A percentile compares a stretch with the other conserved stretches of the same genome.
phyloP scores from a whole-genome alignment of 2,329 filamentous ascomycete genomes.

The Trichoderma atroviride region DNA sequence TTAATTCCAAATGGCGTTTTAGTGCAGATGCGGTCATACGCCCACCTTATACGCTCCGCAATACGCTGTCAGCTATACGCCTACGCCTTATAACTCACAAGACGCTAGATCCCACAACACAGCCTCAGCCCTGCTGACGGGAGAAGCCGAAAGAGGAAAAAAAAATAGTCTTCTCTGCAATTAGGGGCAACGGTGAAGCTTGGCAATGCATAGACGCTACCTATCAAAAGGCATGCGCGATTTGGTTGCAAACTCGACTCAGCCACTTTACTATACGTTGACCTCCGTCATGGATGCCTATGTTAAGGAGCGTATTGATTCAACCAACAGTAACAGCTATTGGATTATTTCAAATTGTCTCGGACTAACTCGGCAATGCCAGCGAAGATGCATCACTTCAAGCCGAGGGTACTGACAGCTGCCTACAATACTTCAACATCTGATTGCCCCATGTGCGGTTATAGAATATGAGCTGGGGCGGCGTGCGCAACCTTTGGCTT shows the following conservation, averaged over 20 bases:
- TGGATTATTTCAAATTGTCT: neutral
- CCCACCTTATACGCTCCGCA: neutral
- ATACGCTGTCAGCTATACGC: neutral
- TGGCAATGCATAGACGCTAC: neutral
- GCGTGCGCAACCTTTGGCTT: neutral
- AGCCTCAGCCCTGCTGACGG: neutral
- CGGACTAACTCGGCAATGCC: neutral
- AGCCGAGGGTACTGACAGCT: no score
- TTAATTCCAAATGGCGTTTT: neutral
- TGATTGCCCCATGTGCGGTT: neutral
- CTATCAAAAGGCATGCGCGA: neutral
- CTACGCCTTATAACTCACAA: neutral
- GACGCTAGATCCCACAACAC: neutral
- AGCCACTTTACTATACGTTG: neutral
- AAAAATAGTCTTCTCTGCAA: neutral
- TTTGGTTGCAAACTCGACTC: neutral
- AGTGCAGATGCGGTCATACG: neutral
- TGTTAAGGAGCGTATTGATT: neutral
- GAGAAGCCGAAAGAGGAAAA: neutral
- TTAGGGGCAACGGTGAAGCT: neutral
- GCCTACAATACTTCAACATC: neutral
- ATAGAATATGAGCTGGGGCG: neutral
- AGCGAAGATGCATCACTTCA: neutral
- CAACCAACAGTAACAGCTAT: neutral
- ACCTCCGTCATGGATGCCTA: neutral